Percentiles rank a stretch among this genome's conserved stretches.
Evolutionary conservation across 495 filamentous ascomycete genomes (phyloP).

Genomic region (Podospora australis): DNA sequence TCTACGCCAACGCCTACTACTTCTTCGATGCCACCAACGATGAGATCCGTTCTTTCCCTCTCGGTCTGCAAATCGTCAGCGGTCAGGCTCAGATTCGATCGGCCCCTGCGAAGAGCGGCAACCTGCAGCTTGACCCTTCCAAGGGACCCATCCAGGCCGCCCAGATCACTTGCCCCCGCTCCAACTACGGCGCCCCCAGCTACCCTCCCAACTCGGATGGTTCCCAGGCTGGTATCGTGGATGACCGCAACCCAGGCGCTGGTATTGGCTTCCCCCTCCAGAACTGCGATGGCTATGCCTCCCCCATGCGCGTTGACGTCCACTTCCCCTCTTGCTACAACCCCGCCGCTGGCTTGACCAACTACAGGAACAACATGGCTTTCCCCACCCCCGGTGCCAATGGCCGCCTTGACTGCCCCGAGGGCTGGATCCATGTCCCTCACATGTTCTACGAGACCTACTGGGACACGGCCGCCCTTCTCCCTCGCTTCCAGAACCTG

Average conservation of each 20-base stretch:
- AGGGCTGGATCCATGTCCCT: slow-evolving; percentile 48
- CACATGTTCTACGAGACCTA: slow-evolving; percentile 66
- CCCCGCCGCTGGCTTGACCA: slow-evolving; percentile 48
- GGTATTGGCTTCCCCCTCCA: slow-evolving; percentile 46
- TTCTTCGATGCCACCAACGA: slow-evolving; percentile 53
- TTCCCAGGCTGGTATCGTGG: slow-evolving; percentile 40
- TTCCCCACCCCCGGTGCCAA: slow-evolving; percentile 42
- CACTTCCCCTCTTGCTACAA: slow-evolving; percentile 54
- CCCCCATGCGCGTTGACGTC: slow-evolving; percentile 50
- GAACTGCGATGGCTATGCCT: slow-evolving; percentile 46
- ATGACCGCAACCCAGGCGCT: slow-evolving; percentile 42
- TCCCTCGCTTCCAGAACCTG: slow-evolving; percentile 47
- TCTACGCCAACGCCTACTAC: slow-evolving; percentile 64
- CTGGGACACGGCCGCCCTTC: slow-evolving; percentile 53
- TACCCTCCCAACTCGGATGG: slow-evolving; percentile 43
- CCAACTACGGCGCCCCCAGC: slow-evolving; percentile 45
- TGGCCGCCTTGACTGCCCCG: slow-evolving; percentile 55
- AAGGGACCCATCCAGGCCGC: slow-evolving; percentile 38
- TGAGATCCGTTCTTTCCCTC: slow-evolving; percentile 59
- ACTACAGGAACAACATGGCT: slow-evolving; percentile 47
- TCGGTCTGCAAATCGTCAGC: slow-evolving; percentile 64
- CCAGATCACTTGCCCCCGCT: slow-evolving; percentile 39
- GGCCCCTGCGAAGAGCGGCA: slow-evolving; percentile 27
- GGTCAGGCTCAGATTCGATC: slow-evolving; percentile 52
- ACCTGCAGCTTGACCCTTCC: slow-evolving; percentile 33